Base-by-base conservation (phyloP, 805 yeast species). In the Ogataea wickerhamii region DNA sequence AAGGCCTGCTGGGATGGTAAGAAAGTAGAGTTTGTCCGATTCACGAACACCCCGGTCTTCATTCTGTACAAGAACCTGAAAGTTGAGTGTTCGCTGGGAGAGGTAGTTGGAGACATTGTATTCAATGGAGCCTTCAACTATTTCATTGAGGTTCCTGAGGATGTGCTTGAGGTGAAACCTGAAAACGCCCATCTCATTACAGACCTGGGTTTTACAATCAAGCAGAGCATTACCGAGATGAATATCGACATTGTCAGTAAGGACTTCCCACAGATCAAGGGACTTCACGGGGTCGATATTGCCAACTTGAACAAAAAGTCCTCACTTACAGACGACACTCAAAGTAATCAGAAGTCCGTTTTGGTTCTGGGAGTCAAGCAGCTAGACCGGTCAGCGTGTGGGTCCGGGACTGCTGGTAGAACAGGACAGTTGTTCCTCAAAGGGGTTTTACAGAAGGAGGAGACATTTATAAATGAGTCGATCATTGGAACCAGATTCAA, bases 381-480 rank as follows among this genome's bases (percentile, higher is more conserved):
- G 36, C 38, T 56, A 10, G 61, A 56, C 36, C 31, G 60, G 14
- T 56, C 60, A 2, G 56, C 60, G 1, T 51, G 56, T 41, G 60
- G 60, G 11, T 54, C 59, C 2, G 55, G 57, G 10, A 54, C 60
- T 2, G 56, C 58, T 5, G 60, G 59, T 2, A 40, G 58, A 24
- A 41, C 47, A 2, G 56, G 56, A 0, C 47, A 43, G 22, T 41
- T 53, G 4, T 53, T 37, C 23, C 35, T 54, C 21, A 44, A 48
- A 16, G 46, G 46, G 2, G 19, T 31, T 18, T 20, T 52, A 4
- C 13, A 33, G 1, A 20, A 19, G 2, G 37, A 43, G 0, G 6
- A 41, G 16, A 27, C 7, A 2, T 47, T 45, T 32, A 47, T 49
- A 13, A 55, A 55, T 37, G 53, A 55, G 36, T 54, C 60, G 5